Conservation (phyloP, 164 flowering plant genomes). For the Nymphaea thermarum region DNA sequence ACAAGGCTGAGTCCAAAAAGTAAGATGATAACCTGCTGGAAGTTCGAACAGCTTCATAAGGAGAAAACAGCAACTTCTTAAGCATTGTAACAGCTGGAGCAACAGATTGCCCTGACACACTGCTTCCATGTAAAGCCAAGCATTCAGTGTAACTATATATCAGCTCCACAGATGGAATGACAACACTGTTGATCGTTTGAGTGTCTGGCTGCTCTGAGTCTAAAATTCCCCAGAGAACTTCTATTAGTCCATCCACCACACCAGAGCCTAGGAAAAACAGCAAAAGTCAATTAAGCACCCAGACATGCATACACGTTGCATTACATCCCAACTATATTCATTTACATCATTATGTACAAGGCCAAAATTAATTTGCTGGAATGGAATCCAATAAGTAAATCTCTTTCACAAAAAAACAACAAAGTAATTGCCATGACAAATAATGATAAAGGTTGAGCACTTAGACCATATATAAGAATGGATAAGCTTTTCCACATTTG, state of each 20-base stretch:
- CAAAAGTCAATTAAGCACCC: too few species aligned
- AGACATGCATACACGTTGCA: too few species aligned
- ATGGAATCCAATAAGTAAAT: too few species aligned
- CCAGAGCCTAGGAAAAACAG: constrained; percentile 44
- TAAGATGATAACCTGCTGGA: constrained; percentile 69
- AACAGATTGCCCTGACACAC: constrained; percentile 44
- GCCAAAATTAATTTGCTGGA: too few species aligned
- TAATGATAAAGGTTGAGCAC: too few species aligned
- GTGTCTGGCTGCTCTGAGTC: constrained; percentile 91
- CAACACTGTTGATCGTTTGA: constrained; percentile 87
- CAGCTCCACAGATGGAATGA: constrained; percentile 85
- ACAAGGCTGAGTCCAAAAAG: background rate
- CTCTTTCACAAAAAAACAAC: too few species aligned
- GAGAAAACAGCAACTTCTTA: constrained; percentile 69
- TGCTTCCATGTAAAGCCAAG: constrained; percentile 65
- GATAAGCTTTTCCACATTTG: too few species aligned
- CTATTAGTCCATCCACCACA: constrained; percentile 90
- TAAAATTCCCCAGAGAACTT: constrained; percentile 92
- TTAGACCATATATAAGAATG: too few species aligned
- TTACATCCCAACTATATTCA: too few species aligned
- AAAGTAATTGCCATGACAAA: too few species aligned
- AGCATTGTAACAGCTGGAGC: constrained; percentile 80
- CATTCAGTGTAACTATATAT: constrained; percentile 97
- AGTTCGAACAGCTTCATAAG: constrained; percentile 86
- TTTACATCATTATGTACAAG: too few species aligned